phyloP scores from a whole-genome alignment of 23 red algal species.

The Rhodosorus marinus region DNA sequence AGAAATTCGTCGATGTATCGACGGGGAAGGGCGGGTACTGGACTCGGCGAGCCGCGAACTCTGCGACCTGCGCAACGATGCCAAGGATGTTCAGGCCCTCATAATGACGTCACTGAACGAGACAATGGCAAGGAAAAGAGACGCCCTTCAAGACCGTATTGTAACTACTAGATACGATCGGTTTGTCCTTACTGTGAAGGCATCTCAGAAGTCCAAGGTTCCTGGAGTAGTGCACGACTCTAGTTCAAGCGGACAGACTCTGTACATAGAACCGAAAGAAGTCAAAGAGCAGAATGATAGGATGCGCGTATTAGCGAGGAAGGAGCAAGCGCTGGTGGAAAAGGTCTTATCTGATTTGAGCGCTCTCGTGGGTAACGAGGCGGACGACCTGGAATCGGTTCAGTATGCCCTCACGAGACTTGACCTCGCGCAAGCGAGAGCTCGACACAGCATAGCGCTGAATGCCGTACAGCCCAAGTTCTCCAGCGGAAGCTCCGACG shows the following conservation, averaged over 20 bases:
- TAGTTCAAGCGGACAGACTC: conserved; percentile 32
- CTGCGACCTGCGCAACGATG: conserved; percentile 7
- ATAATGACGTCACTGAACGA: conserved; percentile 2
- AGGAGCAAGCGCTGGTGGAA: conserved; percentile 29
- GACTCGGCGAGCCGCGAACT: conserved; percentile 27
- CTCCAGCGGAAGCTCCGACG: neutral
- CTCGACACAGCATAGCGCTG: conserved; percentile 16
- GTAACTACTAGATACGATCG: conserved; percentile 66
- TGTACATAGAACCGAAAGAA: conserved; percentile 62
- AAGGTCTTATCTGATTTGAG: conserved; percentile 24
- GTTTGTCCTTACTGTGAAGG: conserved; percentile 89
- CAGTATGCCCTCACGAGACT: conserved; percentile 15
- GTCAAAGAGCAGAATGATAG: conserved; percentile 28
- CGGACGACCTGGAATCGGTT: conserved; percentile 6
- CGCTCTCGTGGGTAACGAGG: conserved; percentile 11
- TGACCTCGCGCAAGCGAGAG: conserved; percentile 50
- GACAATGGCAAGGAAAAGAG: conserved; percentile 19
- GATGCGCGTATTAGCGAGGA: conserved; percentile 24
- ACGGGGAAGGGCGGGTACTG: conserved; percentile 41
- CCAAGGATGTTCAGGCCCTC: conserved; percentile 1
- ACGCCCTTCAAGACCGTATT: conserved; percentile 51
- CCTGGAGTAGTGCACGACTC: conserved; percentile 73
- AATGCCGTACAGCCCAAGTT: conserved; percentile 29
- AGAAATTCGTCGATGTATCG: conserved; percentile 17
- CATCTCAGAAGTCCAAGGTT: conserved; percentile 13